phyloP scores from a whole-genome alignment of 2,329 filamentous ascomycete genomes.

The Metarhizium guizhouense region DNA sequence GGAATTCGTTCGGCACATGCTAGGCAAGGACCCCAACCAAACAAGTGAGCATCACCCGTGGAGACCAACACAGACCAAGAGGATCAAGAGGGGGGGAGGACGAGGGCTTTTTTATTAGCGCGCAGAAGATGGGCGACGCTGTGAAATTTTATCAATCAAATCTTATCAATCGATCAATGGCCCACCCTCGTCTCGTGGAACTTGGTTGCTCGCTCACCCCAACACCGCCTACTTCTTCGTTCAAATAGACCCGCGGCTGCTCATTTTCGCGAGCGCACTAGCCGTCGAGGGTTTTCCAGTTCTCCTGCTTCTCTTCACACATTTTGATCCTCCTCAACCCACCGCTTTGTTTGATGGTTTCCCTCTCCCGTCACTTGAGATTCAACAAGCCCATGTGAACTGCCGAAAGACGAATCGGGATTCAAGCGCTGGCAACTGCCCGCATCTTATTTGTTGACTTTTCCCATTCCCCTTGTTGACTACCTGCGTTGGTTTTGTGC shows the following conservation, averaged over 20 bases:
- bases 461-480: background rate
- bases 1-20: background rate
- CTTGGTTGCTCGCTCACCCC: slow-evolving; percentile 14
- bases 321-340: background rate
- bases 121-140: background rate
- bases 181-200: slow-evolving; percentile 23
- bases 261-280: background rate
- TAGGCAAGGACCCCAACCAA: background rate
- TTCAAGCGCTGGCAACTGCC: background rate
- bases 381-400: too few species aligned
- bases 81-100: background rate
- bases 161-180: slow-evolving; percentile 39
- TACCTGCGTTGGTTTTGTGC: background rate
- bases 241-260: slow-evolving; percentile 8
- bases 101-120: background rate
- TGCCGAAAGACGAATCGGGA: background rate
- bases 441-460: background rate
- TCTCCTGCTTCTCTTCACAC: background rate
- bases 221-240: slow-evolving; percentile 7
- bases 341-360: background rate
- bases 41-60: background rate
- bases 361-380: too few species aligned
- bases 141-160: slow-evolving; percentile 34
- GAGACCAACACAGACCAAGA: background rate
- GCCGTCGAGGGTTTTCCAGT: background rate